A percentile compares a stretch with the other conserved stretches of the same genome.
phyloP scores from a whole-genome alignment of 192 early-diverging fungal genomes.

The Funneliformis mosseae region DNA sequence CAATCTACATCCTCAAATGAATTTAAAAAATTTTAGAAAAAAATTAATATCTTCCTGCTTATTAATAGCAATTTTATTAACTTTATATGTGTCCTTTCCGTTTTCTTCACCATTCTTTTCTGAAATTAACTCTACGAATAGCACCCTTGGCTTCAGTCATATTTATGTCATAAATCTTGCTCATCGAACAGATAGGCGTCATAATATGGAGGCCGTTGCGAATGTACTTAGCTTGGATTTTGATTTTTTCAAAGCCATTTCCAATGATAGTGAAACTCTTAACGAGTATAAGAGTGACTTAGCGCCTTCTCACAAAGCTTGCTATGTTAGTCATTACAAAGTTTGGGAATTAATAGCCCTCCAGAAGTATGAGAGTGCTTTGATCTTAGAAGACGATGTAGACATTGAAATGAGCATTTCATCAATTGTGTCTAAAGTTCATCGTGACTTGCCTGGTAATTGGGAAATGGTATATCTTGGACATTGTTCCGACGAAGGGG shows the following conservation, averaged over 20 bases:
- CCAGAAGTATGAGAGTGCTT: background rate
- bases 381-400: slow-evolving; percentile 18
- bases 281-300: too few relatives aligned
- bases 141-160: background rate
- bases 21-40: too few relatives aligned
- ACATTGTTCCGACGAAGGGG: background rate
- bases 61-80: too few relatives aligned
- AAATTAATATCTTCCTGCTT: too few relatives aligned
- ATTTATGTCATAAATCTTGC: slow-evolving; percentile 11
- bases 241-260: background rate
- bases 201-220: background rate
- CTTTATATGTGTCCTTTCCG: too few relatives aligned
- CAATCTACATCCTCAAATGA: too few relatives aligned
- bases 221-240: slow-evolving; percentile 2
- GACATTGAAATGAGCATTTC: background rate
- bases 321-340: slow-evolving; percentile 10
- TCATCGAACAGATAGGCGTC: background rate
- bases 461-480: slow-evolving; percentile 12
- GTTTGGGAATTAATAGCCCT: background rate
- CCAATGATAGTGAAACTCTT: background rate
- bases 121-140: background rate
- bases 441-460: background rate
- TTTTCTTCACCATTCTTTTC: background rate
- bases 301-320: background rate
- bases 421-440: background rate